Percentiles rank a stretch among this genome's conserved stretches.
Conservation (phyloP, 73 alveolate genomes). For the Uronychia binucleata region DNA sequence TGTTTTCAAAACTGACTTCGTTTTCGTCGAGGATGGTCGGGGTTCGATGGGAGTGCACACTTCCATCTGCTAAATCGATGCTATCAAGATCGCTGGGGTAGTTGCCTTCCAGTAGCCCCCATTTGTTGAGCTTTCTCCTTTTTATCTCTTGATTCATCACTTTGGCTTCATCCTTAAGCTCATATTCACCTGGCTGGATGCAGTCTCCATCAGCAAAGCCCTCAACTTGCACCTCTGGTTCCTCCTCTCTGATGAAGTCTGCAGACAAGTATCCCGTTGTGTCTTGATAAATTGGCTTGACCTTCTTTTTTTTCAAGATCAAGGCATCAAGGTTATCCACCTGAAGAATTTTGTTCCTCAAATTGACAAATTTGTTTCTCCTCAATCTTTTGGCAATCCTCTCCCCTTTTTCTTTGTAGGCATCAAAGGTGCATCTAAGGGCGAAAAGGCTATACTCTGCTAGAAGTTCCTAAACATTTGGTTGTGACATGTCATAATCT, state of each 20-base stretch:
- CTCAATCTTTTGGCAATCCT: constrained; percentile 1
- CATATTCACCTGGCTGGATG: background rate
- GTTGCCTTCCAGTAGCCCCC: background rate
- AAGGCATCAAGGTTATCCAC: background rate
- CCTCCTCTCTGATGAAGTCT: background rate
- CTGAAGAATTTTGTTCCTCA: background rate
- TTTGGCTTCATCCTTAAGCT: background rate
- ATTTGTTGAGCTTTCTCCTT: background rate
- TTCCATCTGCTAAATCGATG: background rate
- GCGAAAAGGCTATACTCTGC: background rate
- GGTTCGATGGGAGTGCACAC: constrained; percentile 32
- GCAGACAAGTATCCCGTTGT: background rate
- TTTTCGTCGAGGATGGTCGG: constrained; percentile 35
- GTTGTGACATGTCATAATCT: background rate
- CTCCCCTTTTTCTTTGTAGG: constrained; percentile 19
- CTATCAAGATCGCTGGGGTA: background rate
- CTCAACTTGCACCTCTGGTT: background rate
- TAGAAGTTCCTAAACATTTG: background rate
- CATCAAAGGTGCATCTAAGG: constrained; percentile 25
- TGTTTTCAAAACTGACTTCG: constrained; percentile 34
- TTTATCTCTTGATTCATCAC: background rate
- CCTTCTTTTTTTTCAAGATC: background rate
- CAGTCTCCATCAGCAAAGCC: background rate
- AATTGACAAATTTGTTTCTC: background rate
- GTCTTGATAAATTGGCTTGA: background rate